Evolutionary conservation across 2,329 filamentous ascomycete species (phyloP), one percentile per base, ranked within the genome.

Genomic region (Talaromyces verruculosus): DNA sequence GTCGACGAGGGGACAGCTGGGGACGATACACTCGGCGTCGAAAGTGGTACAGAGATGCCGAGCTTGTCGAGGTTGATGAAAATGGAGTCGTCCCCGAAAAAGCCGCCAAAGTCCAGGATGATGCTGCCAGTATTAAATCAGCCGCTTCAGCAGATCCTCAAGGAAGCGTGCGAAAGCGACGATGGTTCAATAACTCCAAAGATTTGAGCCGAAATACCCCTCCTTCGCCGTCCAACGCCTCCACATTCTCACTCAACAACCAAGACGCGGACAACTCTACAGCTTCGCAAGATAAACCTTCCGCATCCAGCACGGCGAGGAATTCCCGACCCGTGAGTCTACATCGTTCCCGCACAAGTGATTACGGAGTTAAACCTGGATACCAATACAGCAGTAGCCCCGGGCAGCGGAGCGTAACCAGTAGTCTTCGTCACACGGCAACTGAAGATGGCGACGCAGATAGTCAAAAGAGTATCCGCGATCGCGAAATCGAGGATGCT

Each of bases 31-130:
- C 95, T 0, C 87, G 95, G 15, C 88, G 95, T 25, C 84, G 95
- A 68, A 97, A 98, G 79, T 99, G 95, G 95, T 95, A 92, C 74
- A 91, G 95, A 45, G 95, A 98, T 75, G 95, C 95, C 10, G 95
- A 99, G 80, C 86, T 99, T 3, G 92, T 97, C 39, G 95, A 99
- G 74, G 81, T 83, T 67, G 75, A 81, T 35, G 79, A 81, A 59
- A 73, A 80, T 15, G 73, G 80, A 65, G 79, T 81, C 51, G 77
- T 81, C 47, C 76, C 76, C 68, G 76, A 72, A 70, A 69, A 67
- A 71, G 68, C 74, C 76, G 71, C 45, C 70, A 71, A 67, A 71
- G 68, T 28, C 67, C 73, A 70, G 43, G 68, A 72, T 28, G 70
- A 69, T 65, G 65, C 71, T 55, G 74, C 64, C 43, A 68, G 67